A percentile compares a stretch with the other conserved stretches of the same genome.
These are phyloP conservation scores for Geotrichum restrictum DNA, from an alignment of 1,139 yeast genomes.

Conservation along the genomic window DNA sequence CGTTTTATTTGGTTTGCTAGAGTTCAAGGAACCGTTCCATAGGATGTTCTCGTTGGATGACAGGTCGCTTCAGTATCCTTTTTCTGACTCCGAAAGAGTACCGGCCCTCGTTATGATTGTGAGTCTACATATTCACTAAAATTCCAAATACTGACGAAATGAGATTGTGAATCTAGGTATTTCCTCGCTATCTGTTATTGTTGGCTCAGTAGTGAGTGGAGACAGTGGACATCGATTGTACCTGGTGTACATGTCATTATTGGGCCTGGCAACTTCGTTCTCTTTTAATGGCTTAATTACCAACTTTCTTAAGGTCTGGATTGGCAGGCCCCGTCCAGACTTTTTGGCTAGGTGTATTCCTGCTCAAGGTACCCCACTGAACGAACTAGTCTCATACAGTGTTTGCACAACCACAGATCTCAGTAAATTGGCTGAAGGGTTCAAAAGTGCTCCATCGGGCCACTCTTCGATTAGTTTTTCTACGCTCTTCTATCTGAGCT, in stretches of 20 bases:
- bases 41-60: conserved; percentile 36
- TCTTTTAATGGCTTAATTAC: conserved; percentile 47
- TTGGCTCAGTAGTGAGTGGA: conserved; percentile 28
- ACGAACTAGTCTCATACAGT: conserved; percentile 48
- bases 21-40: conserved; percentile 33
- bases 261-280: conserved; percentile 46
- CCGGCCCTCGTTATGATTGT: conserved; percentile 33
- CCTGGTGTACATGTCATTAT: conserved; percentile 41
- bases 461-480: conserved; percentile 70
- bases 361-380: conserved; percentile 36
- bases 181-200: conserved; percentile 34
- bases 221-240: conserved; percentile 30
- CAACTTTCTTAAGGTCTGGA: conserved; percentile 62
- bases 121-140: background rate
- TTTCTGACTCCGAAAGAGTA: conserved; percentile 50
- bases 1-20: conserved; percentile 18
- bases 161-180: conserved; percentile 24
- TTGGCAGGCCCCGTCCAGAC: conserved; percentile 81
- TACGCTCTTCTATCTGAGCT: conserved; percentile 56
- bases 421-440: conserved; percentile 52
- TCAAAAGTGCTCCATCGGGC: conserved; percentile 79
- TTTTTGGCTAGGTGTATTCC: conserved; percentile 69
- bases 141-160: background rate
- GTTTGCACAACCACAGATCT: conserved; percentile 48
- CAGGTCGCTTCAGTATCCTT: conserved; percentile 49